phyloP scores from a whole-genome alignment of 2,329 filamentous ascomycete species.

The Emmonsia crescens region DNA sequence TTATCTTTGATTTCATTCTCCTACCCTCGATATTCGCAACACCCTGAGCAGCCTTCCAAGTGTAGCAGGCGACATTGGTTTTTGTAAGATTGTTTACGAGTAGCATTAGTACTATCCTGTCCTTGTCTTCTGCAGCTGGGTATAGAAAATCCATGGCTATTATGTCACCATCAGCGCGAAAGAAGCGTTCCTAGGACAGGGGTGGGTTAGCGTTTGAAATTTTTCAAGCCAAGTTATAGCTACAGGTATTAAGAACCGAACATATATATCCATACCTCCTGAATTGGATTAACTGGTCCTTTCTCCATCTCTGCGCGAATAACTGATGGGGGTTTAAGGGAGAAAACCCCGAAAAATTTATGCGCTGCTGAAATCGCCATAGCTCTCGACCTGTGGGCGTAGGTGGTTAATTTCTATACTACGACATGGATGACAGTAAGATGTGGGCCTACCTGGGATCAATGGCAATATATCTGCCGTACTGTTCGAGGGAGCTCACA shows the following conservation, averaged over 20 bases:
- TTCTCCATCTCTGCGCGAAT: constrained; percentile 42
- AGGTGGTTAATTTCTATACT: constrained; percentile 3
- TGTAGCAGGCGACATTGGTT: constrained; percentile 41
- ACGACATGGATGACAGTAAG: constrained; percentile 5
- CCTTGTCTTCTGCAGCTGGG: constrained; percentile 53
- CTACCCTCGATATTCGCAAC: constrained; percentile 20
- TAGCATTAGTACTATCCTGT: constrained; percentile 67
- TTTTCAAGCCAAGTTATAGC: constrained; percentile 4
- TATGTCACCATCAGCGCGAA: constrained; percentile 58
- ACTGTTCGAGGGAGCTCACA: constrained; percentile 41
- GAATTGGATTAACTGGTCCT: constrained; percentile 49
- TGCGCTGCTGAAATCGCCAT: constrained; percentile 62
- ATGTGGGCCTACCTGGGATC: constrained; percentile 55
- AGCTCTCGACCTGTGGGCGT: constrained; percentile 37
- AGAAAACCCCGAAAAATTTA: constrained; percentile 59
- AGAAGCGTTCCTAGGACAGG: constrained; percentile 33
- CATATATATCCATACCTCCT: constrained; percentile 32
- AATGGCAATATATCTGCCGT: constrained; percentile 59
- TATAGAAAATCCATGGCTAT: constrained; percentile 79
- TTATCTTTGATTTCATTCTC: constrained; percentile 21
- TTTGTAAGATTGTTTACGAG: constrained; percentile 37
- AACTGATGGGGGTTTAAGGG: constrained; percentile 48
- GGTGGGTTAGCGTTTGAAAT: background rate
- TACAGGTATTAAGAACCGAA: constrained; percentile 1
- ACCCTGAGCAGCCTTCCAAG: constrained; percentile 40